A percentile compares a stretch with the other conserved stretches of the same genome.
Conservation (phyloP, 352 stramenopile species). For the Phytophthora constricta region DNA sequence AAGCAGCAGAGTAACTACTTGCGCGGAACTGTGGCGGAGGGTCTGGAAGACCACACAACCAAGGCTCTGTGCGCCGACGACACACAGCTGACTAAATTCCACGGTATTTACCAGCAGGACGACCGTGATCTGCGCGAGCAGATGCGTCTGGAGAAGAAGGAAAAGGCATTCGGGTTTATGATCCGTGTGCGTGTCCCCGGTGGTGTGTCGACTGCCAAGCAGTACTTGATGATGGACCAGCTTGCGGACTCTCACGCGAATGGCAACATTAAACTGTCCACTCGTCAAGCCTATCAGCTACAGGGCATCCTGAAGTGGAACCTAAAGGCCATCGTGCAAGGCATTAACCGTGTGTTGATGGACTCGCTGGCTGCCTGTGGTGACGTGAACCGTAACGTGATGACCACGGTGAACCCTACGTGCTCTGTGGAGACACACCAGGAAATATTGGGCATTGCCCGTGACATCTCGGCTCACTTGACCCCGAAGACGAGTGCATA, state of each 20-base stretch:
- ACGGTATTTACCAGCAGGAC: constrained; percentile 98
- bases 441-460: constrained; percentile 85
- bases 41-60: constrained; percentile 75
- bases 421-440: constrained; percentile 90
- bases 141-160: constrained; percentile 80
- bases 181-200: constrained; percentile 96
- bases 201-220: constrained; percentile 92
- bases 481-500: constrained; percentile 95
- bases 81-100: constrained; percentile 95
- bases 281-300: constrained; percentile 96
- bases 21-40: constrained; percentile 69
- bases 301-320: constrained; percentile 97
- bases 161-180: constrained; percentile 97
- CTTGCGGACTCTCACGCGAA: constrained; percentile 94
- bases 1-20: constrained; percentile 83
- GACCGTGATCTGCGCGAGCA: constrained; percentile 90
- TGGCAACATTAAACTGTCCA: constrained; percentile 96
- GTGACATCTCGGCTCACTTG: constrained; percentile 94
- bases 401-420: constrained; percentile 89
- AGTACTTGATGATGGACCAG: constrained; percentile 95
- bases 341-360: constrained; percentile 92
- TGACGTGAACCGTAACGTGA: constrained; percentile 98
- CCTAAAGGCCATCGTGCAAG: constrained; percentile 96
- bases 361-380: constrained; percentile 97
- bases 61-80: constrained; percentile 75